Percentiles rank a stretch among this genome's conserved stretches.
Evolutionary conservation across 2,329 filamentous ascomycete species (phyloP).

Genomic region (Penicillium capsulatum): DNA sequence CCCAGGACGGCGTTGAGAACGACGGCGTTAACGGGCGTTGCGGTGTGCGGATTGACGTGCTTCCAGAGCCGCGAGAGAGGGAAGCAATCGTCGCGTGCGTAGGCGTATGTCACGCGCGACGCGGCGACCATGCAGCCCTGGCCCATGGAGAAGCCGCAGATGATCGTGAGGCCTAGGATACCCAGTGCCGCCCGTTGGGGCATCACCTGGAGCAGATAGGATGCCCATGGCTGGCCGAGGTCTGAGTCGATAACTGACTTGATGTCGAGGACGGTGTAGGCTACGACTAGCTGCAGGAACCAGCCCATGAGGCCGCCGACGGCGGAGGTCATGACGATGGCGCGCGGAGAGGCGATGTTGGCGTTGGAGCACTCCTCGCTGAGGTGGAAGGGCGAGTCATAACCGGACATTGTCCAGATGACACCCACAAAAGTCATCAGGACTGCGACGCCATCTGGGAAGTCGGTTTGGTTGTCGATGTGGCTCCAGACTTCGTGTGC

Average conservation of each 20-base stretch:
- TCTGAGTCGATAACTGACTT: constrained; percentile 55
- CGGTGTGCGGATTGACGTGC: constrained; percentile 56
- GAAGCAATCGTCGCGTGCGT: constrained; percentile 68
- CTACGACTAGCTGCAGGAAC: constrained; percentile 69
- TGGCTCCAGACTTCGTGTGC: constrained; percentile 60
- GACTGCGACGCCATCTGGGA: constrained; percentile 62
- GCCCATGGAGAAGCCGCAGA: constrained; percentile 68
- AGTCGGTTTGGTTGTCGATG: constrained; percentile 64
- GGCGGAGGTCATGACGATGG: constrained; percentile 65
- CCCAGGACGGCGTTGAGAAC: constrained; percentile 64
- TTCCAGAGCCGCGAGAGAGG: constrained; percentile 58
- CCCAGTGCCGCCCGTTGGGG: constrained; percentile 58
- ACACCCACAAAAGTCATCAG: constrained; percentile 69
- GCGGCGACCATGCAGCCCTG: constrained; percentile 67
- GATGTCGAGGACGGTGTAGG: constrained; percentile 67
- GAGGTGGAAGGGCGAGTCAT: constrained; percentile 68
- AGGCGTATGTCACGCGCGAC: constrained; percentile 67
- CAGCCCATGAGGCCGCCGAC: constrained; percentile 66
- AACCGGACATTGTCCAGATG: constrained; percentile 66
- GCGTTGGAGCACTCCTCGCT: constrained; percentile 72
- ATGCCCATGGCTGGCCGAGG: constrained; percentile 66
- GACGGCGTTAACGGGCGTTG: constrained; percentile 67
- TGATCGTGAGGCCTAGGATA: constrained; percentile 62
- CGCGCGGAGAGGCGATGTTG: constrained; percentile 63
- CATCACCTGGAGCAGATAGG: constrained; percentile 64